Base-by-base conservation (phyloP, 306 rosid genomes). In the Luffa acutangula region DNA sequence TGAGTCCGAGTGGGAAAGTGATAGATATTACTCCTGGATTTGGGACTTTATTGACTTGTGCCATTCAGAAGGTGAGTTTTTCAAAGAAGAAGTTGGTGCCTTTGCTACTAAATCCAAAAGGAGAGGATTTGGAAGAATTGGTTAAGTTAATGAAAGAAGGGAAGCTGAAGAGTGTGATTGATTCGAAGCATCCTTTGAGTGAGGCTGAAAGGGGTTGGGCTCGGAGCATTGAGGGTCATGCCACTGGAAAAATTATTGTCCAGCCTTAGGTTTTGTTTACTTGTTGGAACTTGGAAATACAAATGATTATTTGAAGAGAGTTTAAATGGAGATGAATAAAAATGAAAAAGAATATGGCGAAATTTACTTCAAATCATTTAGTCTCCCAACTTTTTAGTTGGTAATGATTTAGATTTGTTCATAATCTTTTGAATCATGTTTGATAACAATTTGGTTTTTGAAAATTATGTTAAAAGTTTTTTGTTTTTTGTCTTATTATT, bases 241-340 rank as follows among this genome's bases (percentile, higher is more conserved):
- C 97, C 37, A 92, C 97, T 64, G 98, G 98, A 80, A 94, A 94
- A 88, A 85, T 94, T 80, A 79, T 91, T 69, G 87, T 93, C 78
- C 89, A 89, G 82, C 80, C 79, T 58, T 91, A 87, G 81, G 54
- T 66, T 49, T 11, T 0, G 12, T 25, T 25, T 25, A 25, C 31
- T 25, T 25, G 31, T 25, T 25, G 31, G 31, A 25, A 25, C 0
- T 25, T 25, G 31, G 31, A 25, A 25, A 25, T 25, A 25, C 31
- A 25, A 25, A 25, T 25, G 31, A 25, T 25, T 25, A 25, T 25
- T 25, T 25, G 31, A 25, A 25, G 31, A 25, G 31, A 25, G 31
- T 25, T 25, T 25, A 25, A 25, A 25, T 25, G 31, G 1, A 25
- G 31, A 25, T 25, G 31, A 25, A 25, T 25, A 25, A 25, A 25